phyloP scores from a whole-genome alignment of 768 basidiomycete genomes.

The Mycena amicta region DNA sequence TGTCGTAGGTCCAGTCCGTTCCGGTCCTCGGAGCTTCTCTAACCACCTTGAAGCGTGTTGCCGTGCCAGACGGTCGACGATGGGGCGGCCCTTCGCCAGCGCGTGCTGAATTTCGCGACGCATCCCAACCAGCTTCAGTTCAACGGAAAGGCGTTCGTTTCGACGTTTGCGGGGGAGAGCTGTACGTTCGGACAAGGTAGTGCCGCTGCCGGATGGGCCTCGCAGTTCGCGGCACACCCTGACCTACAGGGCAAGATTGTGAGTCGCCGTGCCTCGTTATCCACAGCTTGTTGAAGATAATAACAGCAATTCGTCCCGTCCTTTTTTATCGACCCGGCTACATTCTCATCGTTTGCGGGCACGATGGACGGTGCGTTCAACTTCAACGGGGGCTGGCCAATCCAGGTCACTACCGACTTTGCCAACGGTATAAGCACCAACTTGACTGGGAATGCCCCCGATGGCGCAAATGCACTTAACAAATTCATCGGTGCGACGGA shows the following conservation, averaged over 20 bases:
- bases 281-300: not conserved
- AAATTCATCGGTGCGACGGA: slow-evolving; percentile 50
- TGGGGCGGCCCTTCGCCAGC: slow-evolving; percentile 51
- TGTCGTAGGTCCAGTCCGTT: slow-evolving; percentile 53
- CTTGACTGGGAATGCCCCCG: slow-evolving; percentile 18
- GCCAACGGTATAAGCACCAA: slow-evolving; percentile 31
- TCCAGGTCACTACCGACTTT: slow-evolving; percentile 50
- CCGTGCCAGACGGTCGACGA: slow-evolving; percentile 53
- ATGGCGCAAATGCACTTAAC: slow-evolving; percentile 31
- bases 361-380: slow-evolving; percentile 64
- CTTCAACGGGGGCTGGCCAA: slow-evolving; percentile 85
- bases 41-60: slow-evolving; percentile 42
- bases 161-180: slow-evolving; percentile 71
- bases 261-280: not conserved
- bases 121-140: slow-evolving; percentile 63
- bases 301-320: slow-evolving; percentile 62
- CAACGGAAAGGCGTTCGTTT: slow-evolving; percentile 54
- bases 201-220: slow-evolving; percentile 57
- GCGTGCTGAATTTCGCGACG: slow-evolving; percentile 53
- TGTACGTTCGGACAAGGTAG: slow-evolving; percentile 66
- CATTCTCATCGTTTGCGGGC: slow-evolving; percentile 45
- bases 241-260: slow-evolving; percentile 48
- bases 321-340: slow-evolving; percentile 63
- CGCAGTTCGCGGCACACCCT: slow-evolving; percentile 50
- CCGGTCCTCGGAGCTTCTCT: not conserved